Base-by-base conservation (phyloP, 1,139 yeast species). In the Kodamaea suecica region DNA sequence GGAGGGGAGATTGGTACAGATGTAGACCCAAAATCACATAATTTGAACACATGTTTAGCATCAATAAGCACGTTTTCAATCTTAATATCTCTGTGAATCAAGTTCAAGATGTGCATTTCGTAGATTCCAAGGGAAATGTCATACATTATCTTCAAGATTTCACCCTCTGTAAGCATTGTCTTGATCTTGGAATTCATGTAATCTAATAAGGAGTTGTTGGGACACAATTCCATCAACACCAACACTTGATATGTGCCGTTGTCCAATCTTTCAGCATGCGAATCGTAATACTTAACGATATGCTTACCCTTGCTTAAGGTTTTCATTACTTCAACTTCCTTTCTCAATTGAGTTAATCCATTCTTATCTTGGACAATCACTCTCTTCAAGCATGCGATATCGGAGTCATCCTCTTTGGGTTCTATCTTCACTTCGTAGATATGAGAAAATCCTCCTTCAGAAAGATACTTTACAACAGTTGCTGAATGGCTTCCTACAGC, bases 261-360 rank as follows among this genome's bases (percentile, higher is more conserved):
- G 3, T 63, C 66, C 40, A 80, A 62, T 40, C 84, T 66, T 35
- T 83, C 80, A 4, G 95, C 95, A 54, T 84, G 85, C 1, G 90
- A 81, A 52, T 84, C 95, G 42, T 74, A 80, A 51, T 83, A 82
- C 31, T 73, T 69, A 12, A 84, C 95, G 32, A 82, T 77, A 50
- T 73, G 70, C 37, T 73, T 61, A 29, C 76, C 73, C 29, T 71
- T 68, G 38, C 78, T 66, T 40, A 84, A 59, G 29, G 76, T 62
- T 54, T 82, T 86, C 94, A 84, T 84, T 3, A 84, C 87, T 42
- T 83, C 90, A 10, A 84, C 94, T 51, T 84, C 94, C 34, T 80
- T 83, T 29, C 94, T 59, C 36, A 83, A 59, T 35, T 71, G 71
- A 48, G 78, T 78, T 46, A 84, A 63, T 4, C 85, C 84, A 14